Evolutionary conservation across 257 asterid genomes (phyloP), one percentile per base, ranked within the genome.

Genomic region (Petunia axillaris): DNA sequence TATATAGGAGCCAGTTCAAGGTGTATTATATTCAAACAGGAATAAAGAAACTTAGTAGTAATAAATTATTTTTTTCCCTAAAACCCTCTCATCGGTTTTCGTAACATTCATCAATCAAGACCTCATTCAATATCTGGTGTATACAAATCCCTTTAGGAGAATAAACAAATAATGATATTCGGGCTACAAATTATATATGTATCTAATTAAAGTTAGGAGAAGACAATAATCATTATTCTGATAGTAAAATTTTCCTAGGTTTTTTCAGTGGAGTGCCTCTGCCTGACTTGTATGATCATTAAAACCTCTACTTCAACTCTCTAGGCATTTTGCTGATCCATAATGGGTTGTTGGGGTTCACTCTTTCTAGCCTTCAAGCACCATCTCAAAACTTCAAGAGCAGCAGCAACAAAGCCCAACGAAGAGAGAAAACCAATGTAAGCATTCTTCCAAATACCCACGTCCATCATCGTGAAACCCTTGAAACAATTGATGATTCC

Each of bases 401-500:
- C 41, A 46, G 1, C 41, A 46, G 59, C 58, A 46, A 46, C n/a
- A 8, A 70, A 25, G 8, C 59, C 6, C 77, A 70, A 46, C 16
- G 77, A 70, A 46, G 41, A 10, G 46, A 70, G 77, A 70, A 70
- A 70, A 70, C 58, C 77, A 46, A 46, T 70, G 16, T 70, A 70
- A 25, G 25, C 77, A 10, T 16, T 70, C 77, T 46, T 70, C 77
- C 77, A 70, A 46, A 70, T 70, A 8, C 77, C 59, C 1, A 46
- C 59, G 1, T 70, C 59, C 59, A 25, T 70, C 59, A 70, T 48
- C 41, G 46, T 58, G n/a, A 70, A 70, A 46, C 77, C 79, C 11
- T 75, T 75, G 65, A 75, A 75, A 57, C 63, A 52, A 57, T 75
- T 75, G 79, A 75, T 10, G 37, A 75, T 14, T 37, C 65, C 79